phyloP scores from a whole-genome alignment of 2,329 filamentous ascomycete genomes.

The Golovinomyces cichoracearum region DNA sequence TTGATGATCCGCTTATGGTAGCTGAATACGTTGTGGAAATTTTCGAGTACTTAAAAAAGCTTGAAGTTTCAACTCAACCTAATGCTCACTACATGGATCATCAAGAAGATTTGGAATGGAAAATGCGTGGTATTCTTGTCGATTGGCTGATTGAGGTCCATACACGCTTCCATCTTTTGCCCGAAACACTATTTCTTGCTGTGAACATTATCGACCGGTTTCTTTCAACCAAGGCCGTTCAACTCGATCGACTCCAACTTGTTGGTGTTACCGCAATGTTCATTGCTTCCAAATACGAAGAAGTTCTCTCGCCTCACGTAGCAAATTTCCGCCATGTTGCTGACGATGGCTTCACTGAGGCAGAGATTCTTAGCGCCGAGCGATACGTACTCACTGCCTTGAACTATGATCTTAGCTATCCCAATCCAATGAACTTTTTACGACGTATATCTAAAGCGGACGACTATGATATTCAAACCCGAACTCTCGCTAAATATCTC shows the following conservation, averaged over 20 bases:
- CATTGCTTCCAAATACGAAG: constrained; percentile 96
- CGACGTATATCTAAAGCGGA: constrained; percentile 97
- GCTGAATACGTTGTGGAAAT: constrained; percentile 94
- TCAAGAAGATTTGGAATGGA: constrained; percentile 91
- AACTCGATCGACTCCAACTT: constrained; percentile 82
- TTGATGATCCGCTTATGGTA: constrained; percentile 89
- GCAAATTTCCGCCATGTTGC: constrained; percentile 93
- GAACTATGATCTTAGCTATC: constrained; percentile 93
- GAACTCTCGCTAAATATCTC: constrained; percentile 89
- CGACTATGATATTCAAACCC: constrained; percentile 95
- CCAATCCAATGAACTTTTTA: constrained; percentile 99
- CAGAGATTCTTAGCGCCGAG: constrained; percentile 91
- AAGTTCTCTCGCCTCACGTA: constrained; percentile 88
- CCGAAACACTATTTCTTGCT: constrained; percentile 85
- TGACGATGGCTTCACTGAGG: constrained; percentile 84
- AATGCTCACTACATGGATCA: constrained; percentile 89
- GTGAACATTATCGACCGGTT: constrained; percentile 98
- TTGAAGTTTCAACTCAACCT: constrained; percentile 57
- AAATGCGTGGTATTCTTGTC: constrained; percentile 87
- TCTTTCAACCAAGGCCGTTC: constrained; percentile 80
- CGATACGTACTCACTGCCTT: constrained; percentile 75
- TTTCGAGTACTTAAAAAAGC: constrained; percentile 76
- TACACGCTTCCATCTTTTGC: constrained; percentile 80
- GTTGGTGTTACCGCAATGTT: constrained; percentile 98
- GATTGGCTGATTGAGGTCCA: constrained; percentile 98